These are phyloP conservation scores for Malassezia pachydermatis DNA, from an alignment of 1,284 basidiomycete genomes.

Conservation along the genomic window DNA sequence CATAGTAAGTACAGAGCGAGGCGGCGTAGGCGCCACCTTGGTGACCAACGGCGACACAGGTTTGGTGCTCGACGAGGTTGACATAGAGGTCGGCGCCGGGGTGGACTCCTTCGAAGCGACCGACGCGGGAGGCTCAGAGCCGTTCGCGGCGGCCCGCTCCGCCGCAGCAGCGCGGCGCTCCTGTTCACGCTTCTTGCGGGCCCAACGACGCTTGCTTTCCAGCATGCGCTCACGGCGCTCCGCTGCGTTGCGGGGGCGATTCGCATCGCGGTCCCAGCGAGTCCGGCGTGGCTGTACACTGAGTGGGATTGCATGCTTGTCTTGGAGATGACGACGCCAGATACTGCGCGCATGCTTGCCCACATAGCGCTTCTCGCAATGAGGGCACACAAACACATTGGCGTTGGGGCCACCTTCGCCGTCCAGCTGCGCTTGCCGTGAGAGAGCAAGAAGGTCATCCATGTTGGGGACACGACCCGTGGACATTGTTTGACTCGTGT, in stretches of 20 bases:
- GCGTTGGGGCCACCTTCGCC: slow-evolving; percentile 22
- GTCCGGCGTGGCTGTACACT: slow-evolving; percentile 52
- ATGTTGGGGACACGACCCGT: slow-evolving; percentile 17
- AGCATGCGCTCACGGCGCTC: slow-evolving; percentile 52
- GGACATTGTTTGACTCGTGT: not conserved
- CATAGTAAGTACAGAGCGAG: slow-evolving; percentile 6
- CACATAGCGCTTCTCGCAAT: slow-evolving; percentile 52
- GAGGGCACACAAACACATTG: slow-evolving; percentile 49
- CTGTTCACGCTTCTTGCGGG: slow-evolving; percentile 50
- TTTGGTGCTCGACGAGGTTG: not conserved
- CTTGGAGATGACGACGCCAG: slow-evolving; percentile 54
- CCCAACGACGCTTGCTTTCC: slow-evolving; percentile 53
- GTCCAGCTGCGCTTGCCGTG: slow-evolving; percentile 25
- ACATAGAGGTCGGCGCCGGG: not conserved
- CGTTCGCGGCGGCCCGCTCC: not conserved
- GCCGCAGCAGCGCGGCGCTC: slow-evolving; percentile 28
- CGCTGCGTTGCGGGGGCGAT: slow-evolving; percentile 52
- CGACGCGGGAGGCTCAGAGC: not conserved
- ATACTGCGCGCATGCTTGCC: slow-evolving; percentile 55
- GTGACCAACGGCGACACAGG: not conserved
- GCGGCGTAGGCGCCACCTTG: slow-evolving; percentile 5
- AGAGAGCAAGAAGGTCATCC: slow-evolving; percentile 36
- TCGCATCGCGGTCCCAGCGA: slow-evolving; percentile 54
- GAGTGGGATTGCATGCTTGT: slow-evolving; percentile 54
- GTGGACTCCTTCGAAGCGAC: not conserved